Conservation (phyloP, 2,329 filamentous ascomycete species). For the Xylaria sp. region DNA sequence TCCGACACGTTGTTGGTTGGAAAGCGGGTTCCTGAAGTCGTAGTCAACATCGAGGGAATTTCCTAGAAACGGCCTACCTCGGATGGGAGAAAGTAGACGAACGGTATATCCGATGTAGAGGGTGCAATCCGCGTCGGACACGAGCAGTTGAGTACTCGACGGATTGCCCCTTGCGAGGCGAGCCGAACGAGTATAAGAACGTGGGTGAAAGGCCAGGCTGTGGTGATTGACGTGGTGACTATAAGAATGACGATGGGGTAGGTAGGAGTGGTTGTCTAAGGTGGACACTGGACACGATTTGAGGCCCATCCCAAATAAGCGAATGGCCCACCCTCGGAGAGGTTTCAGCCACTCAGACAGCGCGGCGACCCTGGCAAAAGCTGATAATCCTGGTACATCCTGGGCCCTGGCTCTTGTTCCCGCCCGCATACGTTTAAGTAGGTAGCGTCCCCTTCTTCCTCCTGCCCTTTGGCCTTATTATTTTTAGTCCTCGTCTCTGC, state of each 20-base stretch:
- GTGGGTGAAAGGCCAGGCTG: constrained; percentile 42
- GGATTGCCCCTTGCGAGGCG: constrained; percentile 46
- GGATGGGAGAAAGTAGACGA: constrained; percentile 17
- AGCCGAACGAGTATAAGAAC: constrained; percentile 70
- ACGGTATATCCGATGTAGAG: constrained; percentile 22
- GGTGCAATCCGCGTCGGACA: constrained; percentile 23
- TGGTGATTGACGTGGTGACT: constrained; percentile 20
- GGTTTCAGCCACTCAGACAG: constrained; percentile 28
- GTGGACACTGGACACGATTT: constrained; percentile 31
- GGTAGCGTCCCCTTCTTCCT: constrained; percentile 22
- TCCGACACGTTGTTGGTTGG: constrained; percentile 15
- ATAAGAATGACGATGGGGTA: constrained; percentile 35
- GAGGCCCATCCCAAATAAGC: constrained; percentile 38
- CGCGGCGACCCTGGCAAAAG: constrained; percentile 10
- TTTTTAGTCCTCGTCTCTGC: constrained; percentile 27
- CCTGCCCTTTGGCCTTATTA: constrained; percentile 29
- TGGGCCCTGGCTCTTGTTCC: constrained; percentile 30
- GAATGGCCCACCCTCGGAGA: constrained; percentile 31
- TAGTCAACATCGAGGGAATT: constrained; percentile 30
- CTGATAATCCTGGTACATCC: constrained; percentile 32
- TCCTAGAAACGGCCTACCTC: constrained; percentile 27
- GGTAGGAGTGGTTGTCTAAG: constrained; percentile 35
- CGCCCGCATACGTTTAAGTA: constrained; percentile 26
- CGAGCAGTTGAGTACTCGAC: constrained; percentile 38
- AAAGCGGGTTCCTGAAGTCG: constrained; percentile 3